Conservation (phyloP, 495 filamentous ascomycete genomes). For the Astrocystis sublimbata region DNA sequence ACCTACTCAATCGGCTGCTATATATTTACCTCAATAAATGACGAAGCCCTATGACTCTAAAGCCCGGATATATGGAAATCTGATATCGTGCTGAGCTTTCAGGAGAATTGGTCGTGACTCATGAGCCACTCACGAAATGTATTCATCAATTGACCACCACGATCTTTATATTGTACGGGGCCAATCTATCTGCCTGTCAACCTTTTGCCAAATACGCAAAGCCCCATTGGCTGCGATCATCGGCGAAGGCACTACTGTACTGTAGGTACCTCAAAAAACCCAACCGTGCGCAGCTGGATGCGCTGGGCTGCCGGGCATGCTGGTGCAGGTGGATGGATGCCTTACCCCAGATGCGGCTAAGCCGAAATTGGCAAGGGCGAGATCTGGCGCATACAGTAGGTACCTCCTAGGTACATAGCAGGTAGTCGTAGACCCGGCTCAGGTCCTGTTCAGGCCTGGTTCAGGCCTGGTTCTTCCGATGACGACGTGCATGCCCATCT, state of each 20-base stretch:
- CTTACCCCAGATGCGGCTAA: constrained; percentile 10
- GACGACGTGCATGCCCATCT: constrained; percentile 2
- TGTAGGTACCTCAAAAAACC: no score
- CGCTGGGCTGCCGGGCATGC: not conserved
- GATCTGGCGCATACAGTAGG: not conserved
- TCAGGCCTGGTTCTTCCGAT: no score
- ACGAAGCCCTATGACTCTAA: not conserved
- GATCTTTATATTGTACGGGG: no score
- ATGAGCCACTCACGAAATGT: not conserved
- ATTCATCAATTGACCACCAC: not conserved
- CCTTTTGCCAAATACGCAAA: no score
- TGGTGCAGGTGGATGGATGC: not conserved
- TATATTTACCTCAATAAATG: no score
- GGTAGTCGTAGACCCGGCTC: no score
- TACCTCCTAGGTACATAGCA: not conserved
- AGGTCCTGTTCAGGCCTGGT: no score
- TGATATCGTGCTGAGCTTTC: no score
- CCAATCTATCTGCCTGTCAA: no score
- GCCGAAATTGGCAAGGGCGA: not conserved
- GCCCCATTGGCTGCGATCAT: constrained; percentile 5
- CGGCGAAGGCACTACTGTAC: constrained; percentile 1
- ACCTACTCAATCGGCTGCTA: no score
- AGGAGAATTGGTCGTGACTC: constrained; percentile 2
- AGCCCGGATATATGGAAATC: no score
- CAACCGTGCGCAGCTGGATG: not conserved